Percentiles rank a stretch among this genome's conserved stretches.
phyloP scores from a whole-genome alignment of 176 grass and related monocot species.

The Aechmea fasciata region DNA sequence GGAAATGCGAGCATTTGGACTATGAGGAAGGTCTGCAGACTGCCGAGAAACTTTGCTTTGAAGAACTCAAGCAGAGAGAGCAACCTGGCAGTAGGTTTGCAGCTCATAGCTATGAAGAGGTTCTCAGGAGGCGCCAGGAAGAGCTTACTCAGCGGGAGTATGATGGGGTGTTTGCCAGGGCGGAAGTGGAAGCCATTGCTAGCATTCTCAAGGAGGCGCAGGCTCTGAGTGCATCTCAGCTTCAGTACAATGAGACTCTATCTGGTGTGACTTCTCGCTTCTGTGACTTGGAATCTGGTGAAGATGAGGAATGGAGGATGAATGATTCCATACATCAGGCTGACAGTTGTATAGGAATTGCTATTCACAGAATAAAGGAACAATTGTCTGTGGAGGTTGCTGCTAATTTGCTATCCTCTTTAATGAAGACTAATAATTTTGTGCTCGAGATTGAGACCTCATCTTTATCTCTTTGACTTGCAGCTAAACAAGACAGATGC shows the following conservation, averaged over 20 bases:
- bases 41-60: constrained; percentile 43
- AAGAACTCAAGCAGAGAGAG: constrained; percentile 56
- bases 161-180: constrained; percentile 42
- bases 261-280: constrained; percentile 35
- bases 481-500: constrained; percentile 82
- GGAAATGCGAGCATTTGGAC: constrained; percentile 58
- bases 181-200: constrained; percentile 56
- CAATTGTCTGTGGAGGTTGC: constrained; percentile 44
- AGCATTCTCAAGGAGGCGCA: constrained; percentile 63
- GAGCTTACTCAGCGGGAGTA: constrained; percentile 36
- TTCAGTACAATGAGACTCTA: constrained; percentile 51
- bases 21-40: constrained; percentile 48
- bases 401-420: not conserved
- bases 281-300: constrained; percentile 41
- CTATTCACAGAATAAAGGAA: constrained; percentile 52
- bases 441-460: constrained; percentile 6
- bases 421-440: constrained; percentile 7
- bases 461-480: constrained; percentile 20
- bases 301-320: constrained; percentile 59
- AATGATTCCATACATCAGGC: constrained; percentile 49
- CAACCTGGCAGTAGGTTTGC: constrained; percentile 18
- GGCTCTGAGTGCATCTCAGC: constrained; percentile 33
- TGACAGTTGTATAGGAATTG: constrained; percentile 37
- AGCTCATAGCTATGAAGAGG: constrained; percentile 49
- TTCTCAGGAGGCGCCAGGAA: constrained; percentile 57